Evolutionary conservation across 176 grass and related monocot species (phyloP).

Genomic region (Areca catechu): DNA sequence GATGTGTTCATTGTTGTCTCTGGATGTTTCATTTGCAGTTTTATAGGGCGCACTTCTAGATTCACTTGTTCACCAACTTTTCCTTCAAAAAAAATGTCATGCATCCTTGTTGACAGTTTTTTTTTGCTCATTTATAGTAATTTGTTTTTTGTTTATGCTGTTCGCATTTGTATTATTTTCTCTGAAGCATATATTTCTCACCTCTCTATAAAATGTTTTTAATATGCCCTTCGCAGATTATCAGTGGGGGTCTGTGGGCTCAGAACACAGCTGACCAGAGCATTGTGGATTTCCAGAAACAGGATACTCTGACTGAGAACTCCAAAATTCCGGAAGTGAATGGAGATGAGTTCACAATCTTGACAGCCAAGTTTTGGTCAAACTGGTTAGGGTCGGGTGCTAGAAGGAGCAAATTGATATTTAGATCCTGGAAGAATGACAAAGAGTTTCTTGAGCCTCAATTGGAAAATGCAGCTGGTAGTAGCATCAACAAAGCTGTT

Average conservation of each 20-base stretch:
- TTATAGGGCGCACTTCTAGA: no score
- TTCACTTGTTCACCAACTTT: no score
- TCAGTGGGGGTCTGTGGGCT: background rate
- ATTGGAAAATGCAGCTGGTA: background rate
- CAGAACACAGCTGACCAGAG: background rate
- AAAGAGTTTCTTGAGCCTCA: conserved; percentile 6
- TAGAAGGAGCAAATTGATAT: conserved; percentile 5
- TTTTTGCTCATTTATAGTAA: no score
- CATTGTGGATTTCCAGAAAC: background rate
- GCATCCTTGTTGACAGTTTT: no score
- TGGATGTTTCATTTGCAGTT: no score
- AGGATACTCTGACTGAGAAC: background rate
- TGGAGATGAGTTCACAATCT: conserved; percentile 1
- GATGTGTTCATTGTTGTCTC: no score
- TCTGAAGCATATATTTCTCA: background rate
- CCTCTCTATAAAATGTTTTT: background rate
- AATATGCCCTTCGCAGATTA: background rate
- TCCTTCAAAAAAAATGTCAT: no score
- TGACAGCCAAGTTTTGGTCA: background rate
- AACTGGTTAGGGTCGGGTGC: conserved; percentile 2
- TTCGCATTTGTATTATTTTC: no score
- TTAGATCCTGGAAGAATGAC: background rate
- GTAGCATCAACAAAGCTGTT: background rate
- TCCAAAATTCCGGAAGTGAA: background rate
- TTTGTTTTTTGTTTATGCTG: no score